Evolutionary conservation across 805 yeast species (phyloP).

Genomic region (Myxozyma nipponensis): DNA sequence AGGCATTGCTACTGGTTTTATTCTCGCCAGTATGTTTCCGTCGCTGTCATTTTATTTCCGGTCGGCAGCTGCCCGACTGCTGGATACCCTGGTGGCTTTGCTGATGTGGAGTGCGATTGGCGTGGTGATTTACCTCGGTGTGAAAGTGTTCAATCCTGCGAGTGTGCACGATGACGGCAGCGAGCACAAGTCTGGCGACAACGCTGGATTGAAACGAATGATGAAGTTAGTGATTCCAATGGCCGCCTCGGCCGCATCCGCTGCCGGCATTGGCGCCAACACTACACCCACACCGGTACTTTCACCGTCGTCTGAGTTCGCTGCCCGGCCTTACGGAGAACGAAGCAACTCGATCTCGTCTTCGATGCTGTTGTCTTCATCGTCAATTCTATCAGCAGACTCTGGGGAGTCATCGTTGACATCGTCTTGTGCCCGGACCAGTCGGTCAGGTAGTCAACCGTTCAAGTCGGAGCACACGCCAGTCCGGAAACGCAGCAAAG

Average conservation of each 20-base stretch:
- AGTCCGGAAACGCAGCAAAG: background rate
- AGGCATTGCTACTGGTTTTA: conserved; percentile 8
- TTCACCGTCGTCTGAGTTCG: conserved; percentile 7
- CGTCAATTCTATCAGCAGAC: conserved; percentile 2
- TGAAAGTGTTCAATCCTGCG: conserved; percentile 1
- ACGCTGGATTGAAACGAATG: background rate
- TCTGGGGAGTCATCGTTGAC: background rate
- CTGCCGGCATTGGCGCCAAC: background rate
- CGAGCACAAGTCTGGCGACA: too few species aligned
- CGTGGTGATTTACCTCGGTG: background rate
- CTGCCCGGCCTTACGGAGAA: conserved; percentile 17
- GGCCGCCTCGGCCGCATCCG: background rate
- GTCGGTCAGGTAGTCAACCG: background rate
- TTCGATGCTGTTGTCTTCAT: background rate
- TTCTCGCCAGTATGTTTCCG: conserved; percentile 12
- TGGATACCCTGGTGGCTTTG: conserved; percentile 1
- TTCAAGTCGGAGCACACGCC: background rate
- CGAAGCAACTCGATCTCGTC: background rate
- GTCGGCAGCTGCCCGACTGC: background rate
- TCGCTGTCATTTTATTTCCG: conserved; percentile 2
- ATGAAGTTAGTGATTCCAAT: background rate
- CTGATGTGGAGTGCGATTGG: conserved; percentile 9
- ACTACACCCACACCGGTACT: background rate
- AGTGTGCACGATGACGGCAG: background rate
- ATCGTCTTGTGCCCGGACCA: background rate